Base-by-base conservation (phyloP, 1,284 basidiomycete genomes). In the Wolfiporia cocos region DNA sequence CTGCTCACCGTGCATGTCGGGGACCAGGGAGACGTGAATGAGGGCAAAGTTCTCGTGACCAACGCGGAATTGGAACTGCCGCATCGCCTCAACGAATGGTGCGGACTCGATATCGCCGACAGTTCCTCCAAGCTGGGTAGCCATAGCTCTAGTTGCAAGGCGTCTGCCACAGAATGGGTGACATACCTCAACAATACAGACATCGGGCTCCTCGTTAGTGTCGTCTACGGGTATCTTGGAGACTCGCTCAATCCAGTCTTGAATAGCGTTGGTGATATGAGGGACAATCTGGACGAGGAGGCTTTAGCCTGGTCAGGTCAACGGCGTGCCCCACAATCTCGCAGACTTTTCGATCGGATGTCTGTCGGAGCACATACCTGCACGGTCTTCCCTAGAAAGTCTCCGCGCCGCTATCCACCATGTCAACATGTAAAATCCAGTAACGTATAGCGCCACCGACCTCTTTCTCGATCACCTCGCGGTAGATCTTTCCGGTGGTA, bases 21-120 rank as follows among this genome's bases (percentile, higher is more conserved):
- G 95, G 5, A 99, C 93, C 29, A 99, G 81, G n/a, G 91, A 94
- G 46, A 99, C 95, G 57, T 98, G 95, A 50, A 99, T 88, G 41
- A 98, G 78, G 1, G 95, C 95, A 66, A 99, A 99, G 69, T 99
- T 98, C 48, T 94, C 90, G 58, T 90, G 81, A 18, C 95, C 95
- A 21, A 99, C 95, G 44, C 96, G 85, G 76, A 99, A 99, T 64
- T 99, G 92, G 76, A 99, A 99, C 67, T 99, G 95, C 28, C 95
- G 85, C 89, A 99, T 93, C 2, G 95, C 95, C 67, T 99, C 95
- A 44, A 99, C 77, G 65, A 99, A 99, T 3, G 95, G 96, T 4
- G 92, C 92, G 7, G 91, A 94, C 62, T 96, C 92, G 58, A 96
- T 96, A 61, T 96, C 92, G 43, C 92, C 92, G 15, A 96, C 92